A percentile compares a stretch with the other conserved stretches of the same genome.
phyloP scores from a whole-genome alignment of 345 rosid genomes.

The Trapa bicornis region DNA sequence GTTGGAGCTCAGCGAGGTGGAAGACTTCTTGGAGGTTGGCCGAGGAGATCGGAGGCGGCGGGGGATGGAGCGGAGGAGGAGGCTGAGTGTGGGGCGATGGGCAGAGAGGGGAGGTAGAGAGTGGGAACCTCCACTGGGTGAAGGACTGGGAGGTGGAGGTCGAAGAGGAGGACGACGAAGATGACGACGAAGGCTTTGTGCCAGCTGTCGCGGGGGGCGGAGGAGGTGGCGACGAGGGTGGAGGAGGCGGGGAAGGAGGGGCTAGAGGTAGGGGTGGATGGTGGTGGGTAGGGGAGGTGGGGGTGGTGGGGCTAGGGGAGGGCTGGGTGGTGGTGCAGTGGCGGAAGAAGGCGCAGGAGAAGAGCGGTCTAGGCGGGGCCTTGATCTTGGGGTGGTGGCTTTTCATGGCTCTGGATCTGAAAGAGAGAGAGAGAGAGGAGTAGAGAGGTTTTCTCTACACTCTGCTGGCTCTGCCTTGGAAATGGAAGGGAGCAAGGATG shows the following conservation, averaged over 20 bases:
- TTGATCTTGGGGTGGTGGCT: slow-evolving; percentile 27
- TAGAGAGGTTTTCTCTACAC: neutral
- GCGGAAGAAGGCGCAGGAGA: slow-evolving; percentile 76
- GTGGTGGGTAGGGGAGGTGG: slow-evolving; percentile 9
- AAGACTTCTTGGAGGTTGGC: slow-evolving; percentile 45
- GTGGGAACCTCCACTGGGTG: slow-evolving; percentile 82
- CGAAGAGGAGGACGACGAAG: slow-evolving; percentile 53
- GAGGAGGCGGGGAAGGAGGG: slow-evolving; percentile 8
- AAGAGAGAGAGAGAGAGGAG: neutral
- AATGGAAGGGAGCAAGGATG: neutral
- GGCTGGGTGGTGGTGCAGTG: slow-evolving; percentile 49
- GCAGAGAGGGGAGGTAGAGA: slow-evolving; percentile 36
- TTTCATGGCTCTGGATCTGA: slow-evolving; percentile 15
- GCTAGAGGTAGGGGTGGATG: slow-evolving; percentile 12
- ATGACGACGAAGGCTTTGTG: slow-evolving; percentile 21
- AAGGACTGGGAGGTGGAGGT: slow-evolving; percentile 77
- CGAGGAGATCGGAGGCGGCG: slow-evolving; percentile 31
- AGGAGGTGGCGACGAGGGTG: slow-evolving; percentile 22
- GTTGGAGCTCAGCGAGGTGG: slow-evolving; percentile 59
- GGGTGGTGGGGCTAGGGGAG: slow-evolving; percentile 32
- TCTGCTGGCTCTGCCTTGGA: neutral
- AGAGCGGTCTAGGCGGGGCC: slow-evolving; percentile 56
- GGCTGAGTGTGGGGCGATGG: slow-evolving; percentile 4
- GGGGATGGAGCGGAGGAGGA: slow-evolving; percentile 15
- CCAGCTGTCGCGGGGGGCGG: slow-evolving; percentile 13